These are phyloP conservation scores for Gardenia jasminoides DNA, from an alignment of 257 asterid species.

Conservation along the genomic window DNA sequence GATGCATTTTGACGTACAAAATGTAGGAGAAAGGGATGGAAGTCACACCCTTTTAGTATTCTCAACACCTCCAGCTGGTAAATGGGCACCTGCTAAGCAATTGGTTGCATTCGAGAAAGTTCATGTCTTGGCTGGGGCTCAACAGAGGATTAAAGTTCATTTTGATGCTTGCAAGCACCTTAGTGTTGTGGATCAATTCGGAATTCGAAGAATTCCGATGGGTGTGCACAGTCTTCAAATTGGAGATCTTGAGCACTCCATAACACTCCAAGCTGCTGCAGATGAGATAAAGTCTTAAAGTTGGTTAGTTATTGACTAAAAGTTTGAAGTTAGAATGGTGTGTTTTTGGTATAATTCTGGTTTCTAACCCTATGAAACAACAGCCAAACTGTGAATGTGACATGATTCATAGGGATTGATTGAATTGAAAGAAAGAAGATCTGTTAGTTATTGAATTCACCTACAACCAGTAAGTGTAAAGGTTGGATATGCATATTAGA, in stretches of 20 bases:
- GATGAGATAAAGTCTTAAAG: constrained; percentile 39
- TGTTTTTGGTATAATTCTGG: not conserved
- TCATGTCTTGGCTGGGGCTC: constrained; percentile 44
- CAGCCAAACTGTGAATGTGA: constrained; percentile 7
- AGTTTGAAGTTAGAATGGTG: not conserved
- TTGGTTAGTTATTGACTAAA: not conserved
- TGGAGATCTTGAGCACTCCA: constrained; percentile 60
- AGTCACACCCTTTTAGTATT: constrained; percentile 61
- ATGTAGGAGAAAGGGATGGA: constrained; percentile 69
- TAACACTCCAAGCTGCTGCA: constrained; percentile 36
- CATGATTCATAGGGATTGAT: not conserved
- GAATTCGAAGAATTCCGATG: constrained; percentile 73
- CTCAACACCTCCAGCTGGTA: constrained; percentile 33
- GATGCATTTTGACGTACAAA: constrained; percentile 61
- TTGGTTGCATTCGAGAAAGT: constrained; percentile 70
- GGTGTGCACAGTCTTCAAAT: constrained; percentile 79
- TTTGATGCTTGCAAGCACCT: constrained; percentile 64
- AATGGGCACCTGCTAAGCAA: constrained; percentile 32
- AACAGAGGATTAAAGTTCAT: constrained; percentile 33
- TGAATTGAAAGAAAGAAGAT: constrained; percentile 7
- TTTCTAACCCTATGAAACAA: not conserved
- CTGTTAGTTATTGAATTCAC: too few relatives aligned
- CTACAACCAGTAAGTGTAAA: not conserved
- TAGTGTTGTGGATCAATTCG: constrained; percentile 58
- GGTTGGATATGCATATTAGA: not conserved